These are phyloP conservation scores for Friedmanniomyces endolithicus DNA, from an alignment of 495 filamentous ascomycete species.

Conservation along the genomic window DNA sequence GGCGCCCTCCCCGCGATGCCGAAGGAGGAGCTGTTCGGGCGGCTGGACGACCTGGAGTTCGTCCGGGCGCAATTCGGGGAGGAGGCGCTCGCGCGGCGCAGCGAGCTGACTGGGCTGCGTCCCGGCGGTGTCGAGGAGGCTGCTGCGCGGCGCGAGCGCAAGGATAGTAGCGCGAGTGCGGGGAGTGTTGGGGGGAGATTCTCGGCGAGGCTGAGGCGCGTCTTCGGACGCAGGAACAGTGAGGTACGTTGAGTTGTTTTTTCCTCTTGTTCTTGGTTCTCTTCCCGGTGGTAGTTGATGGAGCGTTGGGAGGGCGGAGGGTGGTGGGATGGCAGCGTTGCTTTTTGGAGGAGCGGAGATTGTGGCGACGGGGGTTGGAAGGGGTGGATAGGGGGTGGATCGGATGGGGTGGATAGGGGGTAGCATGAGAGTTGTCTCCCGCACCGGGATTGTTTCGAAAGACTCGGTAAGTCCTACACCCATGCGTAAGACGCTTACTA, in stretches of 20 bases:
- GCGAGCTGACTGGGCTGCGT: background rate
- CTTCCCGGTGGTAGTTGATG: background rate
- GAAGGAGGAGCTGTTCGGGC: conserved; percentile 8
- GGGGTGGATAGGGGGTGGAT: background rate
- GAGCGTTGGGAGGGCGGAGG: background rate
- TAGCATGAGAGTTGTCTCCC: no score
- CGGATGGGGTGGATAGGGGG: background rate
- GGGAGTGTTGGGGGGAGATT: background rate
- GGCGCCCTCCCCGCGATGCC: background rate
- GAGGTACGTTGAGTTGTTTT: background rate
- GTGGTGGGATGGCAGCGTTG: background rate
- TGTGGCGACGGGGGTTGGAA: background rate
- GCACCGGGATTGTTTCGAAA: background rate
- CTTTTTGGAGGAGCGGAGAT: background rate
- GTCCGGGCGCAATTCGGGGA: conserved; percentile 10
- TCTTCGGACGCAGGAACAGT: conserved; percentile 5
- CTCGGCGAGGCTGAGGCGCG: conserved; percentile 6
- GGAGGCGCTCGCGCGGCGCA: background rate
- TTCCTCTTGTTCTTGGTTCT: background rate
- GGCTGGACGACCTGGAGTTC: conserved; percentile 8
- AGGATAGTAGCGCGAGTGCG: background rate
- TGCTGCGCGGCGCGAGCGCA: background rate
- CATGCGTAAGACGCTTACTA: background rate
- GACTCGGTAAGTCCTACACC: background rate
- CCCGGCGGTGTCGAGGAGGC: background rate